Evolutionary conservation across 2,329 filamentous ascomycete species (phyloP), one percentile per base, ranked within the genome.

Genomic region (Cytospora schulzeri): DNA sequence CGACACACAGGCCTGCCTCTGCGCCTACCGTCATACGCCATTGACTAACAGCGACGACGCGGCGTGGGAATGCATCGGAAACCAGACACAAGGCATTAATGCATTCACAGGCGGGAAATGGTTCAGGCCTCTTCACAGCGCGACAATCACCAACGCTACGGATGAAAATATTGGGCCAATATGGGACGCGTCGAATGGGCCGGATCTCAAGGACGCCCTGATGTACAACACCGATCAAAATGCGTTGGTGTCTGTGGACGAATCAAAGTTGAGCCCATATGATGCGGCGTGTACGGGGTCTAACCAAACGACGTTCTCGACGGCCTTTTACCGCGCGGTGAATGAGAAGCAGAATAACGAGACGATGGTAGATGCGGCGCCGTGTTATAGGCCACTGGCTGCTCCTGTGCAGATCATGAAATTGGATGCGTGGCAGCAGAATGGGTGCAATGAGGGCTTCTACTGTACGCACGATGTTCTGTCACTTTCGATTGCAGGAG

Each of bases 61-160:
- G 14, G 71, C 72, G n/a, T 81, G 79, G 79, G 77, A 79, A 65
- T 81, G 79, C 66, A 76, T 80, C 33, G 78, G 79, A 15, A 78
- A 80, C 64, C 78, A 80, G 66, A 79, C 77, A 0, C 70, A 78
- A 52, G 73, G 72, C 1, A 72, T 78, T 1, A 79, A 79, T 60
- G 66, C 64, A 2, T 71, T 71, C 22, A 76, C 69, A 24, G 73
- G 70, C 3, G 79, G 79, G 5, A 80, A 80, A 64, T 81, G 79
- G 79, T 81, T 78, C 65, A 71, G 74, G 15, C 70, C 74, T 28
- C 59, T 71, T 2, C 69, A 75, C 26, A 70, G 67, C 14, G 72
- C 63, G 17, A 67, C 14, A 31, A 69, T 67, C 2, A 45, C 71
- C 28, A 62, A 70, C 19, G 35, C 22, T 17, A n/a, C 33, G 12